A percentile compares a stretch with the other conserved stretches of the same genome.
phyloP scores from a whole-genome alignment of 495 filamentous ascomycete genomes.

The Podospora conica region DNA sequence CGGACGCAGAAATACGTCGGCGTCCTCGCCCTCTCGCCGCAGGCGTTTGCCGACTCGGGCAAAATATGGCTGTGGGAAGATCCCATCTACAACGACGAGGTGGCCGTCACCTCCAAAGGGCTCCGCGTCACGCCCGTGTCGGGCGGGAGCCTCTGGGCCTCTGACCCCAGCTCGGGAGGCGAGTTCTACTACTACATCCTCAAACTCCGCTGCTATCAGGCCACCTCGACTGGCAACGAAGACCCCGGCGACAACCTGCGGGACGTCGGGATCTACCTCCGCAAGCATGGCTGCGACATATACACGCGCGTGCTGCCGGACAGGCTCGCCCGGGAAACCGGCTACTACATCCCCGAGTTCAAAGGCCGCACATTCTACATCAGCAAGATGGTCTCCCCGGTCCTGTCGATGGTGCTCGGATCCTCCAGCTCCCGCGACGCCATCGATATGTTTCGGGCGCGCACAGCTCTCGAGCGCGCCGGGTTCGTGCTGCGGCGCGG shows the following conservation, averaged over 20 bases:
- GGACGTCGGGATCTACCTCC: slow-evolving; percentile 16
- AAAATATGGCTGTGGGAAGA: slow-evolving; percentile 7
- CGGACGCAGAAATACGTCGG: slow-evolving; percentile 12
- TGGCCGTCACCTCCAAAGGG: slow-evolving; percentile 14
- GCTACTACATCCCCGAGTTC: not conserved
- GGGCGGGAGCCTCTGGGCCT: slow-evolving; percentile 5
- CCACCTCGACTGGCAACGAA: not conserved
- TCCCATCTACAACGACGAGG: slow-evolving; percentile 16
- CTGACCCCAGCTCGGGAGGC: too few relatives aligned
- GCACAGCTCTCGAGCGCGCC: not conserved
- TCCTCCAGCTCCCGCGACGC: slow-evolving; percentile 13
- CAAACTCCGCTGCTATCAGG: slow-evolving; percentile 12
- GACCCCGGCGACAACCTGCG: too few relatives aligned
- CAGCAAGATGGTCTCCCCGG: slow-evolving; percentile 15
- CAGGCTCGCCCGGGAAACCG: not conserved
- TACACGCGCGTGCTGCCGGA: slow-evolving; percentile 16
- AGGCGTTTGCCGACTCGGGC: slow-evolving; percentile 3
- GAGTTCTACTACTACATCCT: too few relatives aligned
- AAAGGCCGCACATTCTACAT: slow-evolving; percentile 15
- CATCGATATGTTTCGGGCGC: slow-evolving; percentile 12
- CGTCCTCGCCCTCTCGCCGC: slow-evolving; percentile 9
- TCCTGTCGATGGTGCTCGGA: slow-evolving; percentile 10
- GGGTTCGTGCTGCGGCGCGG: not conserved
- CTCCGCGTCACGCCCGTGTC: slow-evolving; percentile 13
- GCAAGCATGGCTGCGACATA: slow-evolving; percentile 19